Evolutionary conservation across 73 alveolate species (phyloP), one percentile per base, ranked within the genome.

Genomic region (Paramecium caudatum): DNA sequence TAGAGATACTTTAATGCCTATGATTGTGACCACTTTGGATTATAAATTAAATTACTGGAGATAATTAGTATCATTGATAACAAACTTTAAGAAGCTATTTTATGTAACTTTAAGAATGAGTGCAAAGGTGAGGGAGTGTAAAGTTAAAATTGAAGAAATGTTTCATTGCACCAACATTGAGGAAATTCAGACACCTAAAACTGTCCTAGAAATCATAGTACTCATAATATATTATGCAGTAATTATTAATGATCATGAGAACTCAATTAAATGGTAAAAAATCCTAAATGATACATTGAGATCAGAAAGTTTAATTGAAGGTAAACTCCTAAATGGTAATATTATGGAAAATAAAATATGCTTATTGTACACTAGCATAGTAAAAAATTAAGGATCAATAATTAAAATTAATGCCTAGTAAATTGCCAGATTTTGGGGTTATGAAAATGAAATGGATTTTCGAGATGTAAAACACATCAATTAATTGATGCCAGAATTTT

Each of bases 401-500:
- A 55, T 55, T 19, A 55, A 55, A 55, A 27, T 55, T 27, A 55
- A 55, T 55, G 80, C 80, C 7, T 55, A 16, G 30, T 55, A 55
- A 55, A 55, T 55, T 12, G 80, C 80, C 2, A 10, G 30, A 23
- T 55, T 55, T 55, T 55, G 80, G 80, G 80, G 80, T 27, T 55
- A 55, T 27, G 80, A 55, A 23, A 55, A 55, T 21, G 80, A 55
- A 55, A 55, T 55, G 80, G 80, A 55, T 55, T 55, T 55, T 55
- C 23, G 80, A 55, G 80, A 55, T 55, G 30, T 55, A 2, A 55
- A 55, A 21, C 80, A 68, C 15, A 68, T 68, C 25, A 68, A 68
- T 16, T 34, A 68, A 37, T 68, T 68, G 7, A 68, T 68, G 84
- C 84, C 84, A n/a, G 84, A 68, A 2, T 68, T 68, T 16, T n/a